Conservation (phyloP, 1,284 basidiomycete species). For the Cryptococcus neoformans region DNA sequence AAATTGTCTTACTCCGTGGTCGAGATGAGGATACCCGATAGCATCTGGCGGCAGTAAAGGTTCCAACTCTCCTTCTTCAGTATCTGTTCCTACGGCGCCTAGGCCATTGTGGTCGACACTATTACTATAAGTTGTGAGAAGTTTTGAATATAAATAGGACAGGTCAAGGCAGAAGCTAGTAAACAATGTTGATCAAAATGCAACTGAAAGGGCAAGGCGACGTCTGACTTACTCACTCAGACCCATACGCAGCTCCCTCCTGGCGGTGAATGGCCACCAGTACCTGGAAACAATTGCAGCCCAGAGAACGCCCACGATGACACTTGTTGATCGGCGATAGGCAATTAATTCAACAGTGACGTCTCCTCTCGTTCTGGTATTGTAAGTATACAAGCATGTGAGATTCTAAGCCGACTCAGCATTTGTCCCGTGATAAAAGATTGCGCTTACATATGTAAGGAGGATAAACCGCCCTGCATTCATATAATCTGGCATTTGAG, state of each 20-base stretch:
- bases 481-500: conserved; percentile 67
- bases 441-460: conserved; percentile 53
- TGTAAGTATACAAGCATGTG: conserved; percentile 88
- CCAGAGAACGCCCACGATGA: conserved; percentile 86
- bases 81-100: conserved; percentile 1
- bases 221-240: conserved; percentile 68
- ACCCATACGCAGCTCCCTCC: conserved; percentile 76
- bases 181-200: background rate
- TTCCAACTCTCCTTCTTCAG: conserved; percentile 7
- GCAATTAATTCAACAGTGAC: conserved; percentile 68
- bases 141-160: conserved; percentile 49
- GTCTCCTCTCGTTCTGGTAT: conserved; percentile 59
- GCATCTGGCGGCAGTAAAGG: conserved; percentile 6
- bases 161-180: conserved; percentile 48
- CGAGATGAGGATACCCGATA: conserved; percentile 28
- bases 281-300: conserved; percentile 80
- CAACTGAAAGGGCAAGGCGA: too few relatives aligned
- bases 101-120: conserved; percentile 11
- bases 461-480: conserved; percentile 84
- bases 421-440: too few relatives aligned
- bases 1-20: conserved; percentile 63
- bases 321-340: conserved; percentile 69
- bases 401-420: conserved; percentile 65
- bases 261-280: conserved; percentile 94
- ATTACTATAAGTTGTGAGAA: conserved; percentile 40